phyloP scores from a whole-genome alignment of 176 grass and related monocot species.

The Canna indica region DNA sequence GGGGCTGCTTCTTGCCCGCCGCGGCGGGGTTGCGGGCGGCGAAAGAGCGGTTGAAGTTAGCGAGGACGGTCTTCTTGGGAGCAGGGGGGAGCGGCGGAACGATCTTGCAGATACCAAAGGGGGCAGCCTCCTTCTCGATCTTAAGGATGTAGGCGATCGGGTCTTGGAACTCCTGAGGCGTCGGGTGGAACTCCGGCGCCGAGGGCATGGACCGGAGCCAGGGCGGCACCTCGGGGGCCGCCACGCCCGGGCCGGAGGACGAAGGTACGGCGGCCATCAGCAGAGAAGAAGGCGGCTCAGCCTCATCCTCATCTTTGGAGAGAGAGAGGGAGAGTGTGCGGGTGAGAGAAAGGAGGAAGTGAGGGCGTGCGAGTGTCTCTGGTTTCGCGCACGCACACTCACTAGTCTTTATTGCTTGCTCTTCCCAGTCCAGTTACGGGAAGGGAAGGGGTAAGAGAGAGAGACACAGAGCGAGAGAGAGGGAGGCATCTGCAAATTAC shows the following conservation, averaged over 20 bases:
- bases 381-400: neutral
- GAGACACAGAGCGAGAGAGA: constrained; percentile 12
- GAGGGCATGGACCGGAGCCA: constrained; percentile 74
- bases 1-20: neutral
- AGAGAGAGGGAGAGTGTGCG: neutral
- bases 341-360: neutral
- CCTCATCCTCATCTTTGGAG: neutral
- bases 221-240: constrained; percentile 37
- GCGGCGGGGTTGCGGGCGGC: constrained; percentile 34
- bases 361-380: neutral
- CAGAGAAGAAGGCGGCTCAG: neutral
- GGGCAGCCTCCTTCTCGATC: constrained; percentile 82
- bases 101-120: constrained; percentile 99
- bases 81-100: constrained; percentile 62
- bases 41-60: constrained; percentile 64
- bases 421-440: neutral
- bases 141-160: constrained; percentile 93
- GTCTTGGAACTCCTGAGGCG: constrained; percentile 65
- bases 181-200: constrained; percentile 85
- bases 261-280: neutral
- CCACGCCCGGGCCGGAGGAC: constrained; percentile 11
- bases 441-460: neutral
- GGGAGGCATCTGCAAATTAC: constrained; percentile 3
- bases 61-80: constrained; percentile 43
- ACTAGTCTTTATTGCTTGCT: neutral